Evolutionary conservation across 2,329 filamentous ascomycete species (phyloP), one percentile per base, ranked within the genome.

Genomic region (Ophiostoma ulmi): DNA sequence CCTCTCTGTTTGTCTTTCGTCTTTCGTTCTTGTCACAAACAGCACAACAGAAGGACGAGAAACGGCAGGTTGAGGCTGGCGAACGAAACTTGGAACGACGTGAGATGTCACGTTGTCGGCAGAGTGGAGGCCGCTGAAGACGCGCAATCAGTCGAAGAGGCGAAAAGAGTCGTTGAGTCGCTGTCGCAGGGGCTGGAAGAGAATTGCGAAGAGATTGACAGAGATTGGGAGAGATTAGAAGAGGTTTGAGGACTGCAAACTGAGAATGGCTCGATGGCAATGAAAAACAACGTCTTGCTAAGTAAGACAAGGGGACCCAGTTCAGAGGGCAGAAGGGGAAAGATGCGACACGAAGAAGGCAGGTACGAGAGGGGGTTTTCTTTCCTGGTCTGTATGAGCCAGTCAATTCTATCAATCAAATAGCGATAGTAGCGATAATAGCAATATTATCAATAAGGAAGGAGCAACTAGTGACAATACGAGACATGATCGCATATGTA

Each of bases 261-360:
- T 39, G 38, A 39, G 17, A 26, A 58, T 11, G 52, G 20, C 39
- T n/a, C n/a, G 52, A 58, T 13, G 48, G 52, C 44, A 8, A 58
- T 22, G 52, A 58, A 58, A 26, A 26, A 22, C 52, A 58, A 6
- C 5, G 14, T n/a, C 44, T 48, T 13, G 63, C 20, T 20, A 58
- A 52, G 39, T 58, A 58, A 58, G 22, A 58, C 22, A 58, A 22
- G 52, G 52, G 52, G 52, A 14, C n/a, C 52, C 52, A 58, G 52
- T 48, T 48, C 44, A 14, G 44, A 48, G 44, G 44, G 44, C 44
- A 48, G 44, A 48, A 26, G 22, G 52, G 52, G 22, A 31, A 41
- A 68, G 67, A 61, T 71, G 70, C 55, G 70, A 70, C 70, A 70
- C 69, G 52, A 61, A 55, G 48, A 68, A 67, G 64, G 64, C 65